Evolutionary conservation across 495 filamentous ascomycete species (phyloP).

Genomic region (Paragyromitra xinjiangensis): DNA sequence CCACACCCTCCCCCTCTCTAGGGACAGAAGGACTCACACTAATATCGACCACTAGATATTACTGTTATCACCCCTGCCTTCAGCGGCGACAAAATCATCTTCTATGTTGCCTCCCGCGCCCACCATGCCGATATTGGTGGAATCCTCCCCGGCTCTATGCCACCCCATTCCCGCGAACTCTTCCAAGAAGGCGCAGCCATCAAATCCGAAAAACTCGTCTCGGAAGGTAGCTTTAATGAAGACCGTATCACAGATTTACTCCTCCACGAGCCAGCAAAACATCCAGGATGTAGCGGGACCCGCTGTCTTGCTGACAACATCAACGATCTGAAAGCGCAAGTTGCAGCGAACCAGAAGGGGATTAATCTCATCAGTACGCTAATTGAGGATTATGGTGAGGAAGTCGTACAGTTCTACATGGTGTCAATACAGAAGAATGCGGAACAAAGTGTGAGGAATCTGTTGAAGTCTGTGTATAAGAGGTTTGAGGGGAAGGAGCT

Average conservation of each 20-base stretch:
- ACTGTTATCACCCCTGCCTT: constrained; percentile 96
- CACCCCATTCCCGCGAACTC: constrained; percentile 89
- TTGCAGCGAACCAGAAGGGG: constrained; percentile 95
- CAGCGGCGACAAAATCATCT: constrained; percentile 84
- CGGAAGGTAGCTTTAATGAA: constrained; percentile 88
- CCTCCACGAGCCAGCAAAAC: constrained; percentile 81
- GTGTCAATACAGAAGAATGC: constrained; percentile 90
- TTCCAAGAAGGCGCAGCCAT: constrained; percentile 96
- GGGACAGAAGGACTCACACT: background rate
- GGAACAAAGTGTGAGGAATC: constrained; percentile 80
- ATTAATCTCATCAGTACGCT: constrained; percentile 86
- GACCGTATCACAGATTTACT: constrained; percentile 83
- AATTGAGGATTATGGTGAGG: constrained; percentile 88
- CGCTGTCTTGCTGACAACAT: constrained; percentile 92
- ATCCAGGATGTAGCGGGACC: constrained; percentile 88
- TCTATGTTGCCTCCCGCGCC: constrained; percentile 94
- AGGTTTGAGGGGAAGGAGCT: constrained; percentile 81
- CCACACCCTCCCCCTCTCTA: background rate
- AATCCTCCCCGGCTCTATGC: constrained; percentile 96
- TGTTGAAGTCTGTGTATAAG: constrained; percentile 81
- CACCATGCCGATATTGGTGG: constrained; percentile 98
- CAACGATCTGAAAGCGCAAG: constrained; percentile 94
- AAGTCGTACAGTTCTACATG: constrained; percentile 97
- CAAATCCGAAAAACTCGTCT: constrained; percentile 92
- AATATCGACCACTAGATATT: constrained; percentile 71